Evolutionary conservation across 2,329 filamentous ascomycete genomes (phyloP).

Genomic region (Ceratocystis huliohia): DNA sequence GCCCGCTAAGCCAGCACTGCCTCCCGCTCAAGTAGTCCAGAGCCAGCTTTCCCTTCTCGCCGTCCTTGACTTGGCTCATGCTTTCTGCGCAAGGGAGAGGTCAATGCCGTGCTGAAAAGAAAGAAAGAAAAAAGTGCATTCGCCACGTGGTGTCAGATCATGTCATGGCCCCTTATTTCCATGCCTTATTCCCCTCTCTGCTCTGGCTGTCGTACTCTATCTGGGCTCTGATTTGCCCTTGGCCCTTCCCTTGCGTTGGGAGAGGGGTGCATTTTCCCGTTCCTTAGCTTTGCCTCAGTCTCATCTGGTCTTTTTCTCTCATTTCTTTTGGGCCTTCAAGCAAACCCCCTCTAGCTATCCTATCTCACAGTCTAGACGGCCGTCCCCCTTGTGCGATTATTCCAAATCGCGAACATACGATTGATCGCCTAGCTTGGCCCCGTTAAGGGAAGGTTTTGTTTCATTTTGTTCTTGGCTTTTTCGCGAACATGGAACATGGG

Average conservation of each 20-base stretch:
- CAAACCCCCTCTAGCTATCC: not conserved
- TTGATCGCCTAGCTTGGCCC: not conserved
- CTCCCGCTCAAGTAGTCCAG: not conserved
- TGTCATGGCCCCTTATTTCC: not conserved
- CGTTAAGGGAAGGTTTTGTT: not conserved
- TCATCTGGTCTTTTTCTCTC: conserved; percentile 5
- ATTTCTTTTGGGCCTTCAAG: not conserved
- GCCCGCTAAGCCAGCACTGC: not conserved
- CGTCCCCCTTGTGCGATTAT: not conserved
- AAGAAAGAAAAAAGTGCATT: not conserved
- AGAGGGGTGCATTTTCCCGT: not conserved
- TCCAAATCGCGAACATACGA: not conserved
- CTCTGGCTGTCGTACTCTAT: not conserved
- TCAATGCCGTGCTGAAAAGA: conserved; percentile 7
- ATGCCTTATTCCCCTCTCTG: not conserved
- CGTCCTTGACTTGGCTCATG: not conserved
- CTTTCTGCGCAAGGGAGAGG: not conserved
- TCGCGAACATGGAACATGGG: conserved; percentile 5
- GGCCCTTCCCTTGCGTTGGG: not conserved
- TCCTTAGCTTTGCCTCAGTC: conserved; percentile 1
- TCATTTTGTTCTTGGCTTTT: conserved; percentile 9
- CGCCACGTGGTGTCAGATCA: conserved; percentile 6
- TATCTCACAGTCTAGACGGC: not conserved
- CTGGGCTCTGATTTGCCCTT: not conserved
- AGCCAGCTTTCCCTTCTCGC: not conserved